A percentile compares a stretch with the other conserved stretches of the same genome.
Conservation (phyloP, 352 stramenopile species). For the Globisporangium sylvaticum region DNA sequence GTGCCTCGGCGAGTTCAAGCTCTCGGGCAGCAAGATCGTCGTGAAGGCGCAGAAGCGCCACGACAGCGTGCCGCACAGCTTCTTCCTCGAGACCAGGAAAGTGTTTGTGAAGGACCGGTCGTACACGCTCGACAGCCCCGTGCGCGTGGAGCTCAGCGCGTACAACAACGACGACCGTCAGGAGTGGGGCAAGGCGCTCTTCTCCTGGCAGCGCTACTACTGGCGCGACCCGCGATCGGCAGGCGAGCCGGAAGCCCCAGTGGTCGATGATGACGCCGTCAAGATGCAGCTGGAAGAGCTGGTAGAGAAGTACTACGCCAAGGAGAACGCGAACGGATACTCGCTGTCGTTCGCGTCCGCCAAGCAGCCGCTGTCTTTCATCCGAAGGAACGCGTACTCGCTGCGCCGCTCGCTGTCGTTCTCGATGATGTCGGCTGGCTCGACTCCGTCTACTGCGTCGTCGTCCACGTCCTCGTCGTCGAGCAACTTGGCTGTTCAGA, state of each 20-base stretch:
- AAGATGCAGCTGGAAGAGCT: slow-evolving; percentile 47
- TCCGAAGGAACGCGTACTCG: slow-evolving; percentile 62
- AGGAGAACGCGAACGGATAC: slow-evolving; percentile 25
- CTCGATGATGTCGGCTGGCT: slow-evolving; percentile 40
- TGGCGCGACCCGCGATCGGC: slow-evolving; percentile 56
- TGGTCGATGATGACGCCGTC: slow-evolving; percentile 17
- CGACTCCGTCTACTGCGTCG: slow-evolving; percentile 32
- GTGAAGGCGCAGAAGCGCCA: slow-evolving; percentile 76
- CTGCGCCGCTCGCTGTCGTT: slow-evolving; percentile 60
- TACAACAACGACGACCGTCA: slow-evolving; percentile 62
- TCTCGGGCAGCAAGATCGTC: slow-evolving; percentile 81
- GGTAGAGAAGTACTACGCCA: slow-evolving; percentile 33
- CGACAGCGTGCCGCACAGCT: slow-evolving; percentile 68
- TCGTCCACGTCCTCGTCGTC: slow-evolving; percentile 31
- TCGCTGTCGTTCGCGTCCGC: slow-evolving; percentile 46
- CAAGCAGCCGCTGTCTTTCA: slow-evolving; percentile 70
- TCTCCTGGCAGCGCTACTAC: slow-evolving; percentile 87
- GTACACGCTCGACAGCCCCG: slow-evolving; percentile 65
- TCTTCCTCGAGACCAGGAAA: slow-evolving; percentile 79
- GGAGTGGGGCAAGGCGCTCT: slow-evolving; percentile 81
- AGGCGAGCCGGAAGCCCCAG: slow-evolving; percentile 3
- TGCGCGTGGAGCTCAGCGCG: slow-evolving; percentile 68
- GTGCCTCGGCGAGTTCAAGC: slow-evolving; percentile 53
- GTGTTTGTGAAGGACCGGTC: slow-evolving; percentile 84
- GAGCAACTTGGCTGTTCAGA: slow-evolving; percentile 19